Percentiles rank a stretch among this genome's conserved stretches.
These are phyloP conservation scores for Dioszegia aurantiaca DNA, from an alignment of 768 basidiomycete genomes.

Conservation along the genomic window DNA sequence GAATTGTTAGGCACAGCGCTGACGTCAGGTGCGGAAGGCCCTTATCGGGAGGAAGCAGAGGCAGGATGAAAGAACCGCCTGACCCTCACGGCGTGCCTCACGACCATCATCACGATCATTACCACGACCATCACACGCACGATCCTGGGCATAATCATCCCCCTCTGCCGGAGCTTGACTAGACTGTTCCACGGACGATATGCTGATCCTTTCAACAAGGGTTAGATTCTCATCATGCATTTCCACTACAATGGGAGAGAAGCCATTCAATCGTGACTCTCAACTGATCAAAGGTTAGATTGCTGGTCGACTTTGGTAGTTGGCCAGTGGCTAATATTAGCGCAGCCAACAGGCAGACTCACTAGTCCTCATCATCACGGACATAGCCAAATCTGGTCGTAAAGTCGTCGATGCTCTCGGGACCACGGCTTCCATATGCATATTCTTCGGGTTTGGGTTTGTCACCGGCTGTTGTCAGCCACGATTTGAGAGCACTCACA, in stretches of 20 bases:
- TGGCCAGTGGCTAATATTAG: slow-evolving; percentile 11
- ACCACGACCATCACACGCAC: slow-evolving; percentile 2
- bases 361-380: slow-evolving; percentile 70
- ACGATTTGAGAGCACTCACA: slow-evolving; percentile 52
- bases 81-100: slow-evolving; percentile 3
- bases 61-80: slow-evolving; percentile 19
- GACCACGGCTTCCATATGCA: slow-evolving; percentile 94
- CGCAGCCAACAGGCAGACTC: slow-evolving; percentile 51
- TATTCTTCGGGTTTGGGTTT: slow-evolving; percentile 73
- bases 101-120: slow-evolving; percentile 3
- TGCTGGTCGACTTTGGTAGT: slow-evolving; percentile 15
- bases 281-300: slow-evolving; percentile 4
- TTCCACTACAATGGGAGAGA: too few relatives aligned
- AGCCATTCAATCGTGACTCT: too few relatives aligned
- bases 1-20: not conserved
- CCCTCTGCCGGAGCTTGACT: too few relatives aligned
- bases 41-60: slow-evolving; percentile 2
- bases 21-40: slow-evolving; percentile 23
- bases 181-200: too few relatives aligned
- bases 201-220: too few relatives aligned
- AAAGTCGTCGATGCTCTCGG: slow-evolving; percentile 74
- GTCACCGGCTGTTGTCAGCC: slow-evolving; percentile 16
- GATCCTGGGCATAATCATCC: too few relatives aligned
- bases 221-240: too few relatives aligned
- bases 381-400: slow-evolving; percentile 73